Evolutionary conservation across 2,329 filamentous ascomycete genomes (phyloP).

Genomic region (Fusarium praegraminearum): DNA sequence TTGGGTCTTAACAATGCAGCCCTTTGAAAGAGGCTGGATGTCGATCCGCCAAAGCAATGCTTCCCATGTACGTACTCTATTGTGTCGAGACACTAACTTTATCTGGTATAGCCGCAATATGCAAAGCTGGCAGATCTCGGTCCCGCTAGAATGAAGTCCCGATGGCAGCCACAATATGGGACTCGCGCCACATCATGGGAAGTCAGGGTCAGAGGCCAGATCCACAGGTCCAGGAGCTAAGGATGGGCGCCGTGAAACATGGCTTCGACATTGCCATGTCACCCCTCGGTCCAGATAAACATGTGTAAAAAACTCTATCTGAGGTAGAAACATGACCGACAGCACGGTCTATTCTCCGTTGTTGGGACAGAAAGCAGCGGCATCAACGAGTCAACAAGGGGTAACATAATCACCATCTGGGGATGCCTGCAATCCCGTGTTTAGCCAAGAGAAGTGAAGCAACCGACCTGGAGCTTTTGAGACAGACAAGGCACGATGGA

Average conservation of each 20-base stretch:
- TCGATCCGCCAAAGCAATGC: constrained; percentile 37
- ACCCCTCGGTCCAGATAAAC: not conserved
- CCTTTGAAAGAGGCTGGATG: constrained; percentile 39
- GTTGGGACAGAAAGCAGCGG: not conserved
- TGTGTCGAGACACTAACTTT: constrained; percentile 8
- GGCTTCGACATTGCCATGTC: constrained; percentile 8
- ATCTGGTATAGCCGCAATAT: not conserved
- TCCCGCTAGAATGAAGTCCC: constrained; percentile 43
- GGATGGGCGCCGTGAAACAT: constrained; percentile 32
- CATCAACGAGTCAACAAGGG: constrained; percentile 1
- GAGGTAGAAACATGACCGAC: constrained; percentile 5
- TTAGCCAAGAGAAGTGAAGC: constrained; percentile 29
- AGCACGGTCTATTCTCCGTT: not conserved
- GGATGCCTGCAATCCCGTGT: constrained; percentile 6
- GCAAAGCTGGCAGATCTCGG: constrained; percentile 22
- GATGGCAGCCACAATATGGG: constrained; percentile 23
- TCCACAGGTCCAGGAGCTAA: not conserved
- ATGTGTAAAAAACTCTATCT: not conserved
- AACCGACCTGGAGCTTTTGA: constrained; percentile 29
- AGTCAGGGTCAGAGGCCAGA: not conserved
- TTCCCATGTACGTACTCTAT: constrained; percentile 33
- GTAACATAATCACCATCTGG: not conserved
- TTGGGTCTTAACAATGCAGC: constrained; percentile 39
- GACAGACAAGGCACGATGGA: constrained; percentile 28
- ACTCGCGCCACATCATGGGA: constrained; percentile 22